A percentile compares a stretch with the other conserved stretches of the same genome.
Conservation (phyloP, 2,329 filamentous ascomycete genomes). For the Helicocarpus griseus region DNA sequence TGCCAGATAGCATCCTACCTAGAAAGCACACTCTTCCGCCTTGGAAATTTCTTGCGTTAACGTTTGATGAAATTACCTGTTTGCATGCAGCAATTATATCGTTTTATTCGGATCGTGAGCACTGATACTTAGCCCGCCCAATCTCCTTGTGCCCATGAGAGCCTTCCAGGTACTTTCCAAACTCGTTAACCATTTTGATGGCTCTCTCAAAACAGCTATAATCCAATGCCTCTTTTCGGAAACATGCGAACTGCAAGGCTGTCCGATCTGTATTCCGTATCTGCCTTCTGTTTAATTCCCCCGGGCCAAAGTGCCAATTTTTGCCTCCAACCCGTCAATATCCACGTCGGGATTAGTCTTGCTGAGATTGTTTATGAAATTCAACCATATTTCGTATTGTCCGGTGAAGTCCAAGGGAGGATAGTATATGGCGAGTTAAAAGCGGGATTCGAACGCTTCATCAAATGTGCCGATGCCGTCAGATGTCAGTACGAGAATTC, state of each 20-base stretch:
- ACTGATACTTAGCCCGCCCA: background rate
- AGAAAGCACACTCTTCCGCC: no score
- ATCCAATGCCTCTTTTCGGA: slow-evolving; percentile 7
- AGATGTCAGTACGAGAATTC: slow-evolving; percentile 29
- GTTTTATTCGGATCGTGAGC: no score
- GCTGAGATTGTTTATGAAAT: slow-evolving; percentile 15
- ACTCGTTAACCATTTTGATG: slow-evolving; percentile 8
- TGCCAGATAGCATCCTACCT: no score
- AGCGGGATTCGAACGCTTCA: slow-evolving; percentile 28
- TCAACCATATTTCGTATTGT: slow-evolving; percentile 14
- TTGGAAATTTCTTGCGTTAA: no score
- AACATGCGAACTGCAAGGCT: slow-evolving; percentile 13
- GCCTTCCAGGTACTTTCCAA: slow-evolving; percentile 9
- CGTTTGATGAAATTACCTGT: no score
- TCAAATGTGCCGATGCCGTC: slow-evolving; percentile 27
- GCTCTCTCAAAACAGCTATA: slow-evolving; percentile 11
- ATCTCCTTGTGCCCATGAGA: background rate
- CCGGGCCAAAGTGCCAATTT: slow-evolving; percentile 12
- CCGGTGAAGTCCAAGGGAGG: background rate
- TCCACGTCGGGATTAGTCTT: slow-evolving; percentile 11
- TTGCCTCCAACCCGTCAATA: slow-evolving; percentile 10
- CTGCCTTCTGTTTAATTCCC: slow-evolving; percentile 19
- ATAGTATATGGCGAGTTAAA: slow-evolving; percentile 14
- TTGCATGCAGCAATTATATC: no score
- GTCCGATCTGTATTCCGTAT: slow-evolving; percentile 20